Conservation (phyloP, 2,329 filamentous ascomycete genomes). For the Stagonosporopsis cucurbitacearum region DNA sequence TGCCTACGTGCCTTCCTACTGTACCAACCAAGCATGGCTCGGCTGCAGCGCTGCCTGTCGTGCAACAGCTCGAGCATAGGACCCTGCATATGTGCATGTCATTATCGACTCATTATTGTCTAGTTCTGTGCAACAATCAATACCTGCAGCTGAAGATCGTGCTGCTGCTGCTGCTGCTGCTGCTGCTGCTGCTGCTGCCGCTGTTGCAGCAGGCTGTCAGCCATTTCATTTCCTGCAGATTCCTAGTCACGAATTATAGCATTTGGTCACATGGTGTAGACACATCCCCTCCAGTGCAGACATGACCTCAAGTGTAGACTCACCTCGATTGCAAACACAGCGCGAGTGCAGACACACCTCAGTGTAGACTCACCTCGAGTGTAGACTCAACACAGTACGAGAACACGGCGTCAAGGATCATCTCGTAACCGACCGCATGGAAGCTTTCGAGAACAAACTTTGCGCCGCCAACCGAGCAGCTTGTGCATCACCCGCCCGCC, state of each 20-base stretch:
- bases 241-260: too few relatives aligned
- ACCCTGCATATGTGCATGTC: slow-evolving; percentile 27
- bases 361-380: too few relatives aligned
- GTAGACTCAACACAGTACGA: too few relatives aligned
- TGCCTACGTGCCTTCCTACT: too few relatives aligned
- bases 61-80: slow-evolving; percentile 24
- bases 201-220: background rate
- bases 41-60: slow-evolving; percentile 1
- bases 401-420: slow-evolving; percentile 28
- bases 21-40: slow-evolving; percentile 1
- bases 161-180: too few relatives aligned
- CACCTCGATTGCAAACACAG: too few relatives aligned
- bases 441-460: slow-evolving; percentile 31
- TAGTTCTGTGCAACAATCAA: slow-evolving; percentile 20
- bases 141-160: slow-evolving; percentile 1
- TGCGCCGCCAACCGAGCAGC: slow-evolving; percentile 32
- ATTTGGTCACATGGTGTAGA: too few relatives aligned
- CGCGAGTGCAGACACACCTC: too few relatives aligned
- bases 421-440: slow-evolving; percentile 24
- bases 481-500: slow-evolving; percentile 27
- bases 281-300: too few relatives aligned
- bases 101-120: too few relatives aligned
- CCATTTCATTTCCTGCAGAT: background rate
- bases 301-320: too few relatives aligned
- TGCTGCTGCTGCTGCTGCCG: too few relatives aligned